Evolutionary conservation across 768 basidiomycete genomes (phyloP), one percentile per base, ranked within the genome.

Genomic region (Serendipita vermifera): DNA sequence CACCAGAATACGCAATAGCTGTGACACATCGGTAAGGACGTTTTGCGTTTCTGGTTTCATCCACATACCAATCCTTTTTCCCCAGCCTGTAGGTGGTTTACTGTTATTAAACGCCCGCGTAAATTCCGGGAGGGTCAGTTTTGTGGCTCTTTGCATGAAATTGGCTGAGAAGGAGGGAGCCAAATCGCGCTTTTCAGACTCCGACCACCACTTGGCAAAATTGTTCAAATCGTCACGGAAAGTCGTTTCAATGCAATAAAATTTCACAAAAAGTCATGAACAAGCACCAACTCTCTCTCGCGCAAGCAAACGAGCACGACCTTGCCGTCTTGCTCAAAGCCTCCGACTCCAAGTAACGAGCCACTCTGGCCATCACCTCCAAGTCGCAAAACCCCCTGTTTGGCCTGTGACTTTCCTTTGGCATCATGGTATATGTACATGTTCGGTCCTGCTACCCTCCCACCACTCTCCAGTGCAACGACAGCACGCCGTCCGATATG

Each of bases 401-500:
- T 85, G 7, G 85, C 87, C 15, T 68, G 74, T 20, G 51, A 41
- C 1, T 69, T 60, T 2, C 69, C 63, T 20, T 51, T n/a, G 1
- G 80, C 70, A 11, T 77, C 73, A 29, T 82, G 82, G 68, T 94
- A 97, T 14, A 93, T 75, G 66, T 92, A 96, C 22, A 88, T 75
- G 62, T 97, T 94, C 2, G 86, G 85, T 24, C 84, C 82, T 26
- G 80, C 77, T 57, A 78, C 77, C 32, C 72, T 69, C 1, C 75
- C 65, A 9, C 86, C 88, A 58, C 81, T 81, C 68, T 97, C 93
- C 62, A 97, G 92, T 0, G 90, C 90, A 43, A 90, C 71, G 2
- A 87, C 81, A 3, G 74, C 75, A 38, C 72, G 66, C 1, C 68
- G 68, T 0, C 75, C 67, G 32, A 80, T 68, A 64, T 97, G 91